phyloP scores from a whole-genome alignment of 2,329 filamentous ascomycete genomes.

The Penicillium sp. region DNA sequence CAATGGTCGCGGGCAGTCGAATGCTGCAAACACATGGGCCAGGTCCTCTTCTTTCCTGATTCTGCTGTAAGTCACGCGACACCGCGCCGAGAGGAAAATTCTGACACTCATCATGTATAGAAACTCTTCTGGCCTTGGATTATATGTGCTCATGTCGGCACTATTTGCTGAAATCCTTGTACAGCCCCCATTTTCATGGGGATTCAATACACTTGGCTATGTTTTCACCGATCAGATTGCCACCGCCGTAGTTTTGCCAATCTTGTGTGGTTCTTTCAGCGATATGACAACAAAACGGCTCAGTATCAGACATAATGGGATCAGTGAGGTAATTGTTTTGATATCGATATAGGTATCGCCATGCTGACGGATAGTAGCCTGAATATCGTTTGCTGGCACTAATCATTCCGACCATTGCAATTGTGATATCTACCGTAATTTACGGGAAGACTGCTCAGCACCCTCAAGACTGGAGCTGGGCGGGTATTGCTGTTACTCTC shows the following conservation, averaged over 20 bases:
- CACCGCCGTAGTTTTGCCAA: not conserved
- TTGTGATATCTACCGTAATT: not conserved
- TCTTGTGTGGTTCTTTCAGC: not conserved
- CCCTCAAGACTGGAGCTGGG: not conserved
- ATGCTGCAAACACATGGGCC: not conserved
- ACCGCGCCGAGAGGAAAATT: not conserved
- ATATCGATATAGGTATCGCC: not conserved
- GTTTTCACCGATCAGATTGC: not conserved
- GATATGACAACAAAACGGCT: not conserved
- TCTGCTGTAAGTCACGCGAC: not conserved
- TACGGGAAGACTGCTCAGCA: not conserved
- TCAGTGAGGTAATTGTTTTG: not conserved
- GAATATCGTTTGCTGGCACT: not conserved
- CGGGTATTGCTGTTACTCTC: not conserved
- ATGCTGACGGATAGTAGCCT: not conserved
- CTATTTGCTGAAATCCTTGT: not conserved
- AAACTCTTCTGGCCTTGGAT: not conserved
- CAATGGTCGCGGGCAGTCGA: not conserved
- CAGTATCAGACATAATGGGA: not conserved
- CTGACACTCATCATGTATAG: not conserved
- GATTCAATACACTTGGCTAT: not conserved
- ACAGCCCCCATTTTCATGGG: not conserved
- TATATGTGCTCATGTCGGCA: not conserved
- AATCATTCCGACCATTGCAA: not conserved
- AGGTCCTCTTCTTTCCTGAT: not conserved